phyloP scores from a whole-genome alignment of 805 yeast genomes.

The Martiniozyma abietophila region DNA sequence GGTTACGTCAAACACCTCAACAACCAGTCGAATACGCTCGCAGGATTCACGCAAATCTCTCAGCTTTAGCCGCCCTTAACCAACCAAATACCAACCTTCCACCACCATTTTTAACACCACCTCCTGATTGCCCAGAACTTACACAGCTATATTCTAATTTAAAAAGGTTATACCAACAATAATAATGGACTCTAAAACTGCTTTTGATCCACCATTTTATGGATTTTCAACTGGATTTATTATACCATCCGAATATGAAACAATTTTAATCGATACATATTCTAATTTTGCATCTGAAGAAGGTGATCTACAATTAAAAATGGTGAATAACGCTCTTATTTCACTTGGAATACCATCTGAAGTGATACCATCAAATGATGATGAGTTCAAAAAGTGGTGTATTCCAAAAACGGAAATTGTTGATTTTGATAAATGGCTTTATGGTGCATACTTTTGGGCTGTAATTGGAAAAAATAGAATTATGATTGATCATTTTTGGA shows the following conservation, averaged over 20 bases:
- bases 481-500: constrained; percentile 34
- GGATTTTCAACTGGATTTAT: constrained; percentile 9
- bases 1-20: constrained; percentile 24
- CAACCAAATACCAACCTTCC: constrained; percentile 22
- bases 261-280: constrained; percentile 34
- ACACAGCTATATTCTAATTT: constrained; percentile 32
- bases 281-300: constrained; percentile 27
- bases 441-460: constrained; percentile 32
- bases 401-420: constrained; percentile 28
- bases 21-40: constrained; percentile 25
- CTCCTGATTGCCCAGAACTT: constrained; percentile 47
- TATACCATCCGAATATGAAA: constrained; percentile 36
- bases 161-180: constrained; percentile 39
- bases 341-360: constrained; percentile 7
- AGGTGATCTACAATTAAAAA: constrained; percentile 29
- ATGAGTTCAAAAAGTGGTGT: constrained; percentile 5
- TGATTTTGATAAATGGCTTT: constrained; percentile 38
- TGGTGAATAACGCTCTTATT: constrained; percentile 16
- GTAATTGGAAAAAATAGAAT: constrained; percentile 26
- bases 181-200: constrained; percentile 1
- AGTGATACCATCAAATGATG: constrained; percentile 1
- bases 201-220: constrained; percentile 13
- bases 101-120: constrained; percentile 46
- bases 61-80: constrained; percentile 30
- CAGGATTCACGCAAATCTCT: constrained; percentile 28